Evolutionary conservation across 2,329 filamentous ascomycete species (phyloP).

Genomic region (Colletotrichum acutatum): DNA sequence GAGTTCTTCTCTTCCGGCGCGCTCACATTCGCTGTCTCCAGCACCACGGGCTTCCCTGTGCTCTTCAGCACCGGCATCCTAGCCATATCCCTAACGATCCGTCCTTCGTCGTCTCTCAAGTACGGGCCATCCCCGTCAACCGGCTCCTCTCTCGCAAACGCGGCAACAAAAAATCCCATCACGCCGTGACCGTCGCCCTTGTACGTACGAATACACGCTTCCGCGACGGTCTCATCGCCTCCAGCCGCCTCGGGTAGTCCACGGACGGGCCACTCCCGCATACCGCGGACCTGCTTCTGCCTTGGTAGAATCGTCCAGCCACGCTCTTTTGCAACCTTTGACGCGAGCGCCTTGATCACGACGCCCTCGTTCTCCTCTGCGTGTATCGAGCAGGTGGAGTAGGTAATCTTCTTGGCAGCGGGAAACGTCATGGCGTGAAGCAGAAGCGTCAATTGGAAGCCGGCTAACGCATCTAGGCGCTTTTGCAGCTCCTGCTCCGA

Average conservation of each 20-base stretch:
- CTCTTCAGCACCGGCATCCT: conserved; percentile 51
- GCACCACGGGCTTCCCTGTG: conserved; percentile 45
- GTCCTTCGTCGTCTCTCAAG: conserved; percentile 65
- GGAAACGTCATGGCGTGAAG: conserved; percentile 88
- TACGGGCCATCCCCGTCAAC: conserved; percentile 58
- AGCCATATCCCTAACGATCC: conserved; percentile 55
- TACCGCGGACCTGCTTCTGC: conserved; percentile 78
- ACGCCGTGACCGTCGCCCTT: conserved; percentile 84
- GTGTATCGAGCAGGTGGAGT: conserved; percentile 94
- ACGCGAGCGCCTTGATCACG: conserved; percentile 76
- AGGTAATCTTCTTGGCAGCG: conserved; percentile 79
- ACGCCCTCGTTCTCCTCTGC: conserved; percentile 90
- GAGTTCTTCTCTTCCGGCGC: neutral
- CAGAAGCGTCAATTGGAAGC: conserved; percentile 85
- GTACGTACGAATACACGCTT: conserved; percentile 84
- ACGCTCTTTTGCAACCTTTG: conserved; percentile 69
- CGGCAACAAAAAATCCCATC: conserved; percentile 97
- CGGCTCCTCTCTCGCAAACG: conserved; percentile 73
- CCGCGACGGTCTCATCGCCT: conserved; percentile 66
- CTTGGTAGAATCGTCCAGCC: conserved; percentile 84
- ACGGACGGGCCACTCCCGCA: conserved; percentile 79
- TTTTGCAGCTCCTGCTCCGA: conserved; percentile 68
- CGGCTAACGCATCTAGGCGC: conserved; percentile 78
- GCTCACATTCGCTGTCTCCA: conserved; percentile 38
- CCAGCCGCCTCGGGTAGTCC: conserved; percentile 63